Conservation (phyloP, 805 yeast genomes). For the Metschnikowia chrysomelidarum region DNA sequence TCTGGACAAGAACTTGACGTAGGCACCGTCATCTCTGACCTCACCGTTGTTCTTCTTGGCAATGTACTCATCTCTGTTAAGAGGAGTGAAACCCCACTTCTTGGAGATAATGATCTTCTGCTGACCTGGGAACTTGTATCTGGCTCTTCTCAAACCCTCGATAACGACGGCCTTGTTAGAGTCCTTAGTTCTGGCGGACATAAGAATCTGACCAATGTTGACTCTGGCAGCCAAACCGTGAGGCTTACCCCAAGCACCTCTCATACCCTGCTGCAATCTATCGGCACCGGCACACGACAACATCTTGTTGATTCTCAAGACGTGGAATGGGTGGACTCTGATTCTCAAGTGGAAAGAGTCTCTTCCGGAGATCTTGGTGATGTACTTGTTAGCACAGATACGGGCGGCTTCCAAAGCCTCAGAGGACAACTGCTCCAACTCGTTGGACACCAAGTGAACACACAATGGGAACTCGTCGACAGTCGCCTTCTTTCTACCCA, state of each 20-base stretch:
- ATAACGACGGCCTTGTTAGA: slow-evolving; percentile 94
- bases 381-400: slow-evolving; percentile 99
- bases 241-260: slow-evolving; percentile 99
- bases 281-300: slow-evolving; percentile 99
- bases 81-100: slow-evolving; percentile 99
- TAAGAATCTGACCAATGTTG: slow-evolving; percentile 95
- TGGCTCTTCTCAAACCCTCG: slow-evolving; percentile 99
- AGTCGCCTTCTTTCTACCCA: slow-evolving; percentile 99
- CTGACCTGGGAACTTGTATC: slow-evolving; percentile 99
- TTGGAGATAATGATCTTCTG: slow-evolving; percentile 98
- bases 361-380: slow-evolving; percentile 97
- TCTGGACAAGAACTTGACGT: slow-evolving; percentile 95
- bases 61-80: slow-evolving; percentile 96
- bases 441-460: slow-evolving; percentile 99
- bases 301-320: slow-evolving; percentile 99
- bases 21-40: slow-evolving; percentile 99
- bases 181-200: slow-evolving; percentile 98
- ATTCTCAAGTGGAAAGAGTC: slow-evolving; percentile 99
- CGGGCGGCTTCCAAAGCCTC: slow-evolving; percentile 99
- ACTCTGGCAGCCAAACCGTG: slow-evolving; percentile 99
- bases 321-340: slow-evolving; percentile 99
- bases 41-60: slow-evolving; percentile 94
- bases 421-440: slow-evolving; percentile 97
- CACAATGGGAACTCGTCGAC: slow-evolving; percentile 99
- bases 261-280: slow-evolving; percentile 99